Evolutionary conservation across 2,329 filamentous ascomycete species (phyloP).

Genomic region (Aspergillus puulaauensis): DNA sequence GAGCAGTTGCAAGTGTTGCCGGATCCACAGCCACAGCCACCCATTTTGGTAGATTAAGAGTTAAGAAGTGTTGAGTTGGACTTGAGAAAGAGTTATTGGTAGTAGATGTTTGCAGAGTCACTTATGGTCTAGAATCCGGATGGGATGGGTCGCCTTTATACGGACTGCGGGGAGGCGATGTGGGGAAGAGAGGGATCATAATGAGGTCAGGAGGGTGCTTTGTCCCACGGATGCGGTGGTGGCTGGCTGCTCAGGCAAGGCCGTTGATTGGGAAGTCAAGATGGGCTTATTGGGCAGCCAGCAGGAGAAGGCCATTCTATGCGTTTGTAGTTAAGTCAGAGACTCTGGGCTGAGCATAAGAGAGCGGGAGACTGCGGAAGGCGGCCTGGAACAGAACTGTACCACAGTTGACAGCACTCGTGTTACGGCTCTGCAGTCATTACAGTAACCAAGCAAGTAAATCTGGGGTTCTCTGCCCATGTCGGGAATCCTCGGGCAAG

Average conservation of each 20-base stretch:
- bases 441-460: too few relatives aligned
- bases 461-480: background rate
- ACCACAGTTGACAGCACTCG: background rate
- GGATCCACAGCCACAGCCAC: conserved; percentile 32
- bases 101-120: background rate
- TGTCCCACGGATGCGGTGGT: background rate
- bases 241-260: background rate
- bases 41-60: conserved; percentile 25
- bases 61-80: background rate
- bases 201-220: conserved; percentile 21
- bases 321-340: background rate
- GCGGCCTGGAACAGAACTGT: background rate
- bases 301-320: background rate
- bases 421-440: too few relatives aligned
- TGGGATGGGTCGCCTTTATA: conserved; percentile 11
- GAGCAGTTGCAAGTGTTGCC: conserved; percentile 34
- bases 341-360: background rate
- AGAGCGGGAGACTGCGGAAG: background rate
- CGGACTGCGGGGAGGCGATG: conserved; percentile 4
- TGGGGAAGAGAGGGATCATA: conserved; percentile 21
- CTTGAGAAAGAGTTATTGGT: background rate
- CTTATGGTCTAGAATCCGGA: background rate
- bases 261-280: background rate
- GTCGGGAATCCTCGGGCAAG: background rate
- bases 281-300: background rate